Base-by-base conservation (phyloP, 2,329 filamentous ascomycete genomes). In the Cladosporium sphaerospermum region DNA sequence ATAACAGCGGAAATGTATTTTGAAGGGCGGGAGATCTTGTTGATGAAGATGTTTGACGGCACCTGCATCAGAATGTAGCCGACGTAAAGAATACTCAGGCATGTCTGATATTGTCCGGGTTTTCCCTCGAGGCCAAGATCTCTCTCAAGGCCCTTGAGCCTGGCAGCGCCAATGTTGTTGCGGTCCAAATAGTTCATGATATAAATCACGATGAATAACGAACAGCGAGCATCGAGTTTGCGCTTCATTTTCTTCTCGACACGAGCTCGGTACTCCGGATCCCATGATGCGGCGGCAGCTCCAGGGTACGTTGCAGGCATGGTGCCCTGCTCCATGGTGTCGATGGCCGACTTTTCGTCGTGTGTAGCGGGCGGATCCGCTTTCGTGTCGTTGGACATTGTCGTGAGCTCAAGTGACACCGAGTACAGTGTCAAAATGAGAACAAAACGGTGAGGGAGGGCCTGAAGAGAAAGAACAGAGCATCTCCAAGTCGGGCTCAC, bases 41-140 rank as follows among this genome's bases (percentile, higher is more conserved):
- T 69, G 13, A 71, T 55, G 46, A 71, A 60, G 41, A 70, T 55
- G 48, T 71, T 71, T 6, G 67, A 69, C 8, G 69, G 69, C 9
- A 71, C 59, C 42, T 69, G 66, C 61, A 66, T 65, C 10, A 67
- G 54, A 49, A 67, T 62, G 47, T 68, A 68, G 37, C 71, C 71
- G 9, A 72, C 71, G 53, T 73, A 75, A 6, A 74, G 59, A 49
- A 74, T 71, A 18, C 66, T 69, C n/a, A 74, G 68, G 50, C 67
- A 68, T n/a, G 72, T 74, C 54, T 74, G 67, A 58, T 73, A 75
- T 56, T 75, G 69, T 6, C 23, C 14, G 16, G 41, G 19, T 5
- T 47, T 13, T 11, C 45, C 32, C 10, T 45, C 43, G 10, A 47
- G 45, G 13, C 51, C 45, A 5, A 42, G 32, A 36, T 42, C 34